Evolutionary conservation across 768 basidiomycete species (phyloP).

Genomic region (Daedaleopsis nitida): DNA sequence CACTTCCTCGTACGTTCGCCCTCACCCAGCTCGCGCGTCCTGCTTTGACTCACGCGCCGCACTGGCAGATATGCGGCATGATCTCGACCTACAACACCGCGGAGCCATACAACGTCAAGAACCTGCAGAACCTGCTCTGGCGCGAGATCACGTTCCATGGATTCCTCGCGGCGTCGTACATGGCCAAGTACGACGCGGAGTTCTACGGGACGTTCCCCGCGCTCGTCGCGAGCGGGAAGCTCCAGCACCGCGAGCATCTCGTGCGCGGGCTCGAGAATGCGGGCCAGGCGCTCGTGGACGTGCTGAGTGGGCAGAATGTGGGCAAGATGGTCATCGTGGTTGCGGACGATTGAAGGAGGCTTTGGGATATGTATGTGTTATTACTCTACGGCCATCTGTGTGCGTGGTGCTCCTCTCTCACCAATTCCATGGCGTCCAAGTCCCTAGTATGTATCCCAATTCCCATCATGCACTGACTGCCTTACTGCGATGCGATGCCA

Average conservation of each 20-base stretch:
- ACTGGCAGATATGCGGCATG: conserved; percentile 29
- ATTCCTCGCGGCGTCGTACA: conserved; percentile 31
- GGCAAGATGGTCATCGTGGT: conserved; percentile 40
- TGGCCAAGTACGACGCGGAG: conserved; percentile 26
- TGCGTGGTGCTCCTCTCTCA: no score
- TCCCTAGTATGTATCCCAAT: no score
- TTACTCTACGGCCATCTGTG: no score
- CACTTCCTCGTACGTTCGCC: conserved; percentile 28
- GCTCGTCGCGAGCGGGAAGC: conserved; percentile 34
- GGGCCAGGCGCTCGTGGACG: conserved; percentile 36
- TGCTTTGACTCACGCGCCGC: neutral
- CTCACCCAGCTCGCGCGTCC: neutral
- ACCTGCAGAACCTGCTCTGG: conserved; percentile 30
- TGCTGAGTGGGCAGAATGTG: conserved; percentile 36
- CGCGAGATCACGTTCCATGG: conserved; percentile 33
- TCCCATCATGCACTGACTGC: no score
- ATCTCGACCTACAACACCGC: conserved; percentile 29
- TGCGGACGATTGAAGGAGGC: conserved; percentile 25
- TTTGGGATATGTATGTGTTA: no score
- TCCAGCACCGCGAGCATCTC: conserved; percentile 39
- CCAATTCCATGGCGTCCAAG: no score
- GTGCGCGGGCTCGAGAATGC: conserved; percentile 35
- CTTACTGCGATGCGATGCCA: no score
- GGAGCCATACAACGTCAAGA: conserved; percentile 26
- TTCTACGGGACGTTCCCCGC: conserved; percentile 35